phyloP scores from a whole-genome alignment of 495 filamentous ascomycete species.

The Tetracladium marchalianum region DNA sequence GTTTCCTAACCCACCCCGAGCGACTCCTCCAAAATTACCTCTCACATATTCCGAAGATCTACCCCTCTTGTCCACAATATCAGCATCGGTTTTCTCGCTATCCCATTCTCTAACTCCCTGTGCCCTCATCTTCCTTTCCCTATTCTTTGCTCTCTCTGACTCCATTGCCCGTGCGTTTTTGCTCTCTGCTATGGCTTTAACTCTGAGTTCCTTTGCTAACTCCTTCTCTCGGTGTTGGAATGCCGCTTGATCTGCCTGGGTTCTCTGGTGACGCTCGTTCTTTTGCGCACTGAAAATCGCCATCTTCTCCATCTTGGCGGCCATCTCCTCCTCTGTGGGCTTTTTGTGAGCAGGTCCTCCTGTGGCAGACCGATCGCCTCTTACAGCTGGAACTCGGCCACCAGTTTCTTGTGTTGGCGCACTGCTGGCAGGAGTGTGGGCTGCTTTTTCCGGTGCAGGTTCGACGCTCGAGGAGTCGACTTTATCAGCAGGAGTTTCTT shows the following conservation, averaged over 20 bases:
- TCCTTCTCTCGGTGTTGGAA: conserved; percentile 57
- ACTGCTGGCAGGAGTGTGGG: not conserved
- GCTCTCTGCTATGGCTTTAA: conserved; percentile 46
- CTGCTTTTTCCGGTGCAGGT: not conserved
- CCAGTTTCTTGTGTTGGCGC: conserved; percentile 6
- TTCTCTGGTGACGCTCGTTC: conserved; percentile 51
- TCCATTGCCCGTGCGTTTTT: conserved; percentile 50
- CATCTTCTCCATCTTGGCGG: conserved; percentile 47
- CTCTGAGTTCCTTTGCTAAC: conserved; percentile 15
- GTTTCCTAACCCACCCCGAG: conserved; percentile 10
- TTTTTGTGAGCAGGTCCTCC: conserved; percentile 53
- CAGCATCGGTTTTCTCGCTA: conserved; percentile 58
- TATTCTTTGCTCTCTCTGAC: conserved; percentile 61
- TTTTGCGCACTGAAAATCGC: conserved; percentile 46
- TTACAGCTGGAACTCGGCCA: conserved; percentile 38
- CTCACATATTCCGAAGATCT: conserved; percentile 30
- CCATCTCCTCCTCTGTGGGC: conserved; percentile 60
- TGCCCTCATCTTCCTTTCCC: conserved; percentile 58
- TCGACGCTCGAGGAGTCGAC: not conserved
- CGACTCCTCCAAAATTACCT: conserved; percentile 52
- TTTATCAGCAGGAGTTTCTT: not conserved
- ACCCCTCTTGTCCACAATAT: conserved; percentile 33
- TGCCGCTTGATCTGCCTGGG: conserved; percentile 57
- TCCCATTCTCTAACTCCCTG: conserved; percentile 67
- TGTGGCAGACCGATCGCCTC: conserved; percentile 59